These are phyloP conservation scores for Dentipellis sp. DNA, from an alignment of 768 basidiomycete species.

Conservation along the genomic window DNA sequence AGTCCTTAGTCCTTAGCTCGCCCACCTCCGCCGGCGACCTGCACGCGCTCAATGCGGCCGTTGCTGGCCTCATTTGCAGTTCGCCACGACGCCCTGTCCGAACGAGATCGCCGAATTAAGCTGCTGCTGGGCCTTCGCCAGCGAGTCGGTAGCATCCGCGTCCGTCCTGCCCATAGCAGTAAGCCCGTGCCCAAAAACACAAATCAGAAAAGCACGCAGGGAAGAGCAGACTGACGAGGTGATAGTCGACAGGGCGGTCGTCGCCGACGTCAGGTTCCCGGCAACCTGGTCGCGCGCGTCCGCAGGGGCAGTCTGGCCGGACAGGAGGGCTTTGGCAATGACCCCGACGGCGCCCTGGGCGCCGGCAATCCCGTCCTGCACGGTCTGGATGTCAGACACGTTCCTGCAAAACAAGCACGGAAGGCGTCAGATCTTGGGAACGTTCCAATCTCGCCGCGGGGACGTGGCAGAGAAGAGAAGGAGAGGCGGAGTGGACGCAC, in stretches of 20 bases:
- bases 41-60: no score
- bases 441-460: neutral
- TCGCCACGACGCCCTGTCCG: neutral
- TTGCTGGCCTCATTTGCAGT: neutral
- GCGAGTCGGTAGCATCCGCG: neutral
- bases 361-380: neutral
- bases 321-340: neutral
- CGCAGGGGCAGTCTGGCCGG: conserved; percentile 1
- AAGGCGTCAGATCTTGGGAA: no score
- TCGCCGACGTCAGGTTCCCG: neutral
- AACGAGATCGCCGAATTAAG: neutral
- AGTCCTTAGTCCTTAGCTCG: no score
- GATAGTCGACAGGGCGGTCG: neutral
- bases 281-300: neutral
- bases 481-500: neutral
- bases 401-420: neutral
- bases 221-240: neutral
- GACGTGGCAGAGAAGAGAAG: neutral
- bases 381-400: neutral
- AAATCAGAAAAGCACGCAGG: neutral
- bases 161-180: neutral
- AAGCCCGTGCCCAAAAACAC: neutral
- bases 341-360: neutral
- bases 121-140: neutral
- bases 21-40: no score